Conservation (phyloP, 164 flowering plant genomes). For the Magnolia changhungtana region DNA sequence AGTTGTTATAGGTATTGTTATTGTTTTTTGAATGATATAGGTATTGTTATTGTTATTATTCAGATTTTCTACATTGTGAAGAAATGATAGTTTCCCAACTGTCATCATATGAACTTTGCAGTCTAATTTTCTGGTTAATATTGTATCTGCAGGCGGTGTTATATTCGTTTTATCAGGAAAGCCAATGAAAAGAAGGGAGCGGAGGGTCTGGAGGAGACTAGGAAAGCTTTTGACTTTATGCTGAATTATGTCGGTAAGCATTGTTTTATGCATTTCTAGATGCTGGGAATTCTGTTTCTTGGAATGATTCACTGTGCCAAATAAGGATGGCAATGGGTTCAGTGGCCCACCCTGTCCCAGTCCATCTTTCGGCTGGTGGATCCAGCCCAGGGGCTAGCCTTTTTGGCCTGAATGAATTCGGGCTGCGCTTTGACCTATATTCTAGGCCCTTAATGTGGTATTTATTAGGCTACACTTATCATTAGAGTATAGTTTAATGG, state of each 20-base stretch:
- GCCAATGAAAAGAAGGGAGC: constrained; percentile 79
- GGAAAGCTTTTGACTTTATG: constrained; percentile 96
- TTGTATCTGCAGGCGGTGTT: constrained; percentile 71
- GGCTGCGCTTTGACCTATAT: neutral
- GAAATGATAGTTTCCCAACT: neutral
- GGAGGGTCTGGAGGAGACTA: constrained; percentile 93
- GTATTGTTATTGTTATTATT: neutral
- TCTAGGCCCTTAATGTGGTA: neutral
- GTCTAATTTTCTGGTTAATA: neutral
- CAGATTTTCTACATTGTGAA: neutral
- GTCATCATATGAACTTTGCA: neutral
- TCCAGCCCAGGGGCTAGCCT: neutral
- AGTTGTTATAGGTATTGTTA: neutral
- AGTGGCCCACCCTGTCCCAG: too few species aligned
- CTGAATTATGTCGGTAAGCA: constrained; percentile 75
- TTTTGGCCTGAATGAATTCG: neutral
- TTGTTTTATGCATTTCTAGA: constrained; percentile 1
- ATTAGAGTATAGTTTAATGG: too few species aligned
- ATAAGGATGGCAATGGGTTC: too few species aligned
- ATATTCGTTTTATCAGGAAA: constrained; percentile 87
- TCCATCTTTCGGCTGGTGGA: neutral
- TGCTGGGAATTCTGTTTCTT: neutral
- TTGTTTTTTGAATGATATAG: too few species aligned
- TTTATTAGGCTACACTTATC: neutral
- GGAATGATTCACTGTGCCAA: neutral